Conservation (phyloP, 345 rosid genomes). For the Populus alba region DNA sequence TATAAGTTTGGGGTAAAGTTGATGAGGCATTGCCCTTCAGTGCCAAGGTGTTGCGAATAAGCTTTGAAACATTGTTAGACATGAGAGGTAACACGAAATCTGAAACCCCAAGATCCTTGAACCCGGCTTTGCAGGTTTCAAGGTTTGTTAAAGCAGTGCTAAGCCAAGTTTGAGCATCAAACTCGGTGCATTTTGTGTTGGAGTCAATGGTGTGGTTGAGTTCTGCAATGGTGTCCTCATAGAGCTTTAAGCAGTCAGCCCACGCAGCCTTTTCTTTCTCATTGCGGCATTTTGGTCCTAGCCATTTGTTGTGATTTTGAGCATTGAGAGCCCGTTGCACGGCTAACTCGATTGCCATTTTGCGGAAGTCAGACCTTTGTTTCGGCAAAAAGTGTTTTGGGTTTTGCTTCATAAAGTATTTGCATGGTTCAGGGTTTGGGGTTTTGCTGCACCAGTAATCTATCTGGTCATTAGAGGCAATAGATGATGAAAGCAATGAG, state of each 20-base stretch:
- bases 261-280: conserved; percentile 62
- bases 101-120: conserved; percentile 54
- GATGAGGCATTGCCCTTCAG: conserved; percentile 34
- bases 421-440: conserved; percentile 70
- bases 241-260: conserved; percentile 76
- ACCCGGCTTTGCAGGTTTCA: conserved; percentile 67
- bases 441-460: conserved; percentile 69
- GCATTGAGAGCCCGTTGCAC: conserved; percentile 56
- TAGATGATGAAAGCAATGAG: conserved; percentile 21
- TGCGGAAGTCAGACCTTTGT: conserved; percentile 45
- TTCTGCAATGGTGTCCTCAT: conserved; percentile 44
- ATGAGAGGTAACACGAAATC: conserved; percentile 51
- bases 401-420: conserved; percentile 38
- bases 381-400: conserved; percentile 31
- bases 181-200: conserved; percentile 47
- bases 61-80: conserved; percentile 61
- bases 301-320: conserved; percentile 38
- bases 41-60: conserved; percentile 65
- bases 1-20: conserved; percentile 32
- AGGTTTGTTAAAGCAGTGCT: conserved; percentile 79
- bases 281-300: conserved; percentile 59
- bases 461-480: conserved; percentile 23
- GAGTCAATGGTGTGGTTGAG: conserved; percentile 57
- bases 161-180: conserved; percentile 78
- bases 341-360: conserved; percentile 43